Evolutionary conservation across 75 land plant species (phyloP).

Genomic region (Sequoiadendron giganteum): DNA sequence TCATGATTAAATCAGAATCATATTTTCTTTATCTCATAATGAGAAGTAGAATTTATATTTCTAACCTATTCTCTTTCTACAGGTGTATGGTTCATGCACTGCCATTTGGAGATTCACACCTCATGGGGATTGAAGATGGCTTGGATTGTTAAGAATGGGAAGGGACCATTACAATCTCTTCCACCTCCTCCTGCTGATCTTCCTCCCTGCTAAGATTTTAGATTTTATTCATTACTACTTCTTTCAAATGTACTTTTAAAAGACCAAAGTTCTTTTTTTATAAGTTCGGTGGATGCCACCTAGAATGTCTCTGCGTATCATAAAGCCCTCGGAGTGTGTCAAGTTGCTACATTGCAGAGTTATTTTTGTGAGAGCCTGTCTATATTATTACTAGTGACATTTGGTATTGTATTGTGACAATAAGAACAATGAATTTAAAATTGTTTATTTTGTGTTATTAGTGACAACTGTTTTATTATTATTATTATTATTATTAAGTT

Average conservation of each 20-base stretch:
- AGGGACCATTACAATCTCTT: slow-evolving; percentile 37
- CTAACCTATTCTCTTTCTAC: neutral
- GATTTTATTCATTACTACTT: neutral
- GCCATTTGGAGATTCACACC: slow-evolving; percentile 51
- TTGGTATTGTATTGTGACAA: neutral
- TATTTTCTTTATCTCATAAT: neutral
- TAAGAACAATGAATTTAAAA: neutral
- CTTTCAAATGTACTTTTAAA: neutral
- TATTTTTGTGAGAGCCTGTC: neutral
- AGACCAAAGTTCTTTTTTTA: neutral
- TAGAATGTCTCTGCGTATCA: neutral
- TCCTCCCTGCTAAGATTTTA: slow-evolving; percentile 18
- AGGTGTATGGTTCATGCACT: slow-evolving; percentile 69
- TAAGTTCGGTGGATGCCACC: neutral
- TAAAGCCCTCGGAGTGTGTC: neutral
- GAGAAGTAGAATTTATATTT: neutral
- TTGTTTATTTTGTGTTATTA: no score
- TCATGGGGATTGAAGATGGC: slow-evolving; percentile 77
- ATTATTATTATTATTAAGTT: no score
- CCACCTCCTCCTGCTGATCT: slow-evolving; percentile 59
- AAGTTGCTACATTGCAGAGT: neutral
- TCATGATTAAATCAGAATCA: neutral
- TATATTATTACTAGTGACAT: no score
- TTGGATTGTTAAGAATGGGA: slow-evolving; percentile 51
- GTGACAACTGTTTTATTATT: no score